Conservation (phyloP, 164 flowering plant species). For the Protea cynaroides region DNA sequence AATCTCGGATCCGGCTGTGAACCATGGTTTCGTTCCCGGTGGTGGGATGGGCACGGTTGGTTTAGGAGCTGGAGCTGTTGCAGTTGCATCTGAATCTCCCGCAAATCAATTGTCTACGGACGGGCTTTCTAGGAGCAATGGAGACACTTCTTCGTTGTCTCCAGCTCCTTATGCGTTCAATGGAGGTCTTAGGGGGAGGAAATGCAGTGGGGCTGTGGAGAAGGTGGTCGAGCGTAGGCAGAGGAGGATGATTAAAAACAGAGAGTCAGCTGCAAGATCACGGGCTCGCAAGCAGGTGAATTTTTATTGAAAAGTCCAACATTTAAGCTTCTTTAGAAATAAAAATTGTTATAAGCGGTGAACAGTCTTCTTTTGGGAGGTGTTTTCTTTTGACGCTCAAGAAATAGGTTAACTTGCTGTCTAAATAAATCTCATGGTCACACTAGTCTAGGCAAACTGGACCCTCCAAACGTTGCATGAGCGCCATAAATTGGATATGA, state of each 20-base stretch:
- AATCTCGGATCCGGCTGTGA: conserved; percentile 34
- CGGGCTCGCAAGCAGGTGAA: conserved; percentile 94
- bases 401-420: too few relatives aligned
- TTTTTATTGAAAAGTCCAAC: background rate
- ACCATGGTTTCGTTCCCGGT: conserved; percentile 32
- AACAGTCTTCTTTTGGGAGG: too few relatives aligned
- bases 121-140: conserved; percentile 65
- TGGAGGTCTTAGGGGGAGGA: conserved; percentile 58
- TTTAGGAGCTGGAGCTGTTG: conserved; percentile 42
- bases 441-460: too few relatives aligned
- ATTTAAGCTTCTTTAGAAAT: too few relatives aligned
- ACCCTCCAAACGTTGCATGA: too few relatives aligned
- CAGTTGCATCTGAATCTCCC: conserved; percentile 51
- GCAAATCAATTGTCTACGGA: conserved; percentile 64
- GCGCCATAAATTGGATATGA: too few relatives aligned
- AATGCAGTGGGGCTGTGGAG: conserved; percentile 50
- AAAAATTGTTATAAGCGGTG: too few relatives aligned
- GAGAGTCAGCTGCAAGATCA: conserved; percentile 95
- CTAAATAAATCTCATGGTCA: too few relatives aligned
- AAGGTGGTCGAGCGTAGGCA: conserved; percentile 90
- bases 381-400: too few relatives aligned
- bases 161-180: conserved; percentile 70
- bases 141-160: conserved; percentile 73
- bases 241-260: conserved; percentile 87
- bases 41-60: conserved; percentile 50